Conservation (phyloP, 768 basidiomycete species). For the Tubosaeta sp. region DNA sequence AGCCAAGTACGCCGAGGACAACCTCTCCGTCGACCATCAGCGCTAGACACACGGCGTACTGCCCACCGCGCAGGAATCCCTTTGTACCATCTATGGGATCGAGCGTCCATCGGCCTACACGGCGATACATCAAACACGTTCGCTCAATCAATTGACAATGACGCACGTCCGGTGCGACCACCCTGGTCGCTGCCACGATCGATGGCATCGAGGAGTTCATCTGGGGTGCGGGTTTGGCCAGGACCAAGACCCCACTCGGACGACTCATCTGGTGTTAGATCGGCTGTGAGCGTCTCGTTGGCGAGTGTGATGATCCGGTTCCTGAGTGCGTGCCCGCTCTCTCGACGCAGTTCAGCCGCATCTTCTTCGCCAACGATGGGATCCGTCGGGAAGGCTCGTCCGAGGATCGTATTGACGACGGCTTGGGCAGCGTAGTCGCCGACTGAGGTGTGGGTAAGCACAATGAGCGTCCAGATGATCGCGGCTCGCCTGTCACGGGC, state of each 20-base stretch:
- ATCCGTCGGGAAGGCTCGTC: conserved; percentile 74
- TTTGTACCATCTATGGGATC: conserved; percentile 93
- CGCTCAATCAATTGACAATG: not conserved
- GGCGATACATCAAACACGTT: not conserved
- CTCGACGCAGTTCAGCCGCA: conserved; percentile 65
- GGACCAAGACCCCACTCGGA: conserved; percentile 72
- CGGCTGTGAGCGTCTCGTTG: conserved; percentile 65
- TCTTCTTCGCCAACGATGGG: conserved; percentile 95
- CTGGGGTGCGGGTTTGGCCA: conserved; percentile 45
- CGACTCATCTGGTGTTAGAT: conserved; percentile 51
- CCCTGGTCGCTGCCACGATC: conserved; percentile 78
- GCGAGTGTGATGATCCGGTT: conserved; percentile 76
- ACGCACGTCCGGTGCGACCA: conserved; percentile 69
- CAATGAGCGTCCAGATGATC: not conserved
- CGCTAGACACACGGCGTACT: conserved; percentile 90
- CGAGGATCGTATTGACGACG: conserved; percentile 78
- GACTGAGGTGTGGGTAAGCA: conserved; percentile 42
- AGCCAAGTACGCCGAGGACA: conserved; percentile 83
- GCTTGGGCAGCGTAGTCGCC: conserved; percentile 95
- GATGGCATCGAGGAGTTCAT: conserved; percentile 76
- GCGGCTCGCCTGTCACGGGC: conserved; percentile 71
- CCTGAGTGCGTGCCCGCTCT: conserved; percentile 41
- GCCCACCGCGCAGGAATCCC: conserved; percentile 87
- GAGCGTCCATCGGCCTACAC: conserved; percentile 76
- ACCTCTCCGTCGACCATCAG: conserved; percentile 76